Percentiles rank a stretch among this genome's conserved stretches.
These are phyloP conservation scores for Xylariaceae sp. DNA, from an alignment of 2,329 filamentous ascomycete species.

Conservation along the genomic window DNA sequence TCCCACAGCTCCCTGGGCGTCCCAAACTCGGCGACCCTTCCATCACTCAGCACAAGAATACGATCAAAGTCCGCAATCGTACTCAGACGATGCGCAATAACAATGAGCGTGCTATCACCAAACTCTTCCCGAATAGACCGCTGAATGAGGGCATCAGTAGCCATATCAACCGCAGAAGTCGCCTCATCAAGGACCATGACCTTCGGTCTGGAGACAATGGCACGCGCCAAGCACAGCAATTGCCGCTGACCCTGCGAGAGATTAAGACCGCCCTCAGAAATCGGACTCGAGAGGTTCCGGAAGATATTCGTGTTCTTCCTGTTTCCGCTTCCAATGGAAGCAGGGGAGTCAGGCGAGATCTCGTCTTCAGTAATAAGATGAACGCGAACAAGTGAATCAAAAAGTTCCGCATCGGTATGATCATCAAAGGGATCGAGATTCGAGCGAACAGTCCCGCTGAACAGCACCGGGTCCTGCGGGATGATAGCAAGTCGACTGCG, in stretches of 20 bases:
- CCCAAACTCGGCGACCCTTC: conserved; percentile 62
- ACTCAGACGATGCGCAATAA: conserved; percentile 70
- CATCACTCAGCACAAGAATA: conserved; percentile 66
- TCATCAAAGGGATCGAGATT: conserved; percentile 75
- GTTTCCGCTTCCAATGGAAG: conserved; percentile 29
- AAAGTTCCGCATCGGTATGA: conserved; percentile 62
- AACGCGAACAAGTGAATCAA: conserved; percentile 64
- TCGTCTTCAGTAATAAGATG: conserved; percentile 53
- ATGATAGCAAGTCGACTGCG: conserved; percentile 75
- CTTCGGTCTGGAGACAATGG: conserved; percentile 65
- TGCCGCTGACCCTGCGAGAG: conserved; percentile 72
- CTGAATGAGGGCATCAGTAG: conserved; percentile 69
- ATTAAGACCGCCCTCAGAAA: conserved; percentile 69
- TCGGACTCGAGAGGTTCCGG: conserved; percentile 53
- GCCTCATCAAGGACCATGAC: conserved; percentile 79
- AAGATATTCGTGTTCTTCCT: conserved; percentile 60
- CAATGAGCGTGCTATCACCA: conserved; percentile 57
- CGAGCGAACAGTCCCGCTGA: conserved; percentile 69
- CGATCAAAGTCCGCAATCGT: conserved; percentile 74
- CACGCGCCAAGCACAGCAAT: conserved; percentile 67
- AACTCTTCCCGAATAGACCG: conserved; percentile 68
- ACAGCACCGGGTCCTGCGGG: conserved; percentile 73
- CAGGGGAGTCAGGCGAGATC: conserved; percentile 31
- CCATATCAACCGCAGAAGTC: conserved; percentile 73
- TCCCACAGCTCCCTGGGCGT: conserved; percentile 58